Conservation (phyloP, 768 basidiomycete genomes). For the Udeniomyces megalosporus region DNA sequence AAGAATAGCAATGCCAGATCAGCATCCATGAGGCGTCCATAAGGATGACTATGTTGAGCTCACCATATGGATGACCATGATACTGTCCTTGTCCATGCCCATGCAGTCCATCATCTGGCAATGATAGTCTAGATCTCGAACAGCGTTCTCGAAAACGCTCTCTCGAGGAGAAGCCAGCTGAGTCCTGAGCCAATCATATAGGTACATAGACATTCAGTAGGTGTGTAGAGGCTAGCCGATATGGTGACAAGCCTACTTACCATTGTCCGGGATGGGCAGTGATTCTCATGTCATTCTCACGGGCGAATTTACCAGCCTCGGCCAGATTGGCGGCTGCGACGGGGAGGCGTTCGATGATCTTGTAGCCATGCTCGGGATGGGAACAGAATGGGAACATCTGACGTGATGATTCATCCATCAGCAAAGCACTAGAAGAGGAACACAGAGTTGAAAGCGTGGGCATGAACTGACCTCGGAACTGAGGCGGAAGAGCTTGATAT, state of each 20-base stretch:
- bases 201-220: neutral
- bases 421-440: constrained; percentile 23
- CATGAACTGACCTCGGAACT: constrained; percentile 31
- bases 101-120: constrained; percentile 73
- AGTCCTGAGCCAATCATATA: constrained; percentile 26
- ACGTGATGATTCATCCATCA: constrained; percentile 77
- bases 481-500: constrained; percentile 11
- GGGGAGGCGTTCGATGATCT: constrained; percentile 42
- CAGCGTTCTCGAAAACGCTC: constrained; percentile 54
- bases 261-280: constrained; percentile 74
- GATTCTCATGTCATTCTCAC: constrained; percentile 55
- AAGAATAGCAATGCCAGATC: neutral
- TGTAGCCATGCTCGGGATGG: constrained; percentile 63
- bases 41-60: constrained; percentile 17
- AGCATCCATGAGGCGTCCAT: neutral
- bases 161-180: constrained; percentile 59
- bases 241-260: constrained; percentile 35
- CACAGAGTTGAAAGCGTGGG: neutral
- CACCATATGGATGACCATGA: constrained; percentile 37
- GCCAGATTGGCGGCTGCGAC: constrained; percentile 41
- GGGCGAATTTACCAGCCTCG: constrained; percentile 51
- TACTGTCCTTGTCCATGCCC: constrained; percentile 60
- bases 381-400: constrained; percentile 85
- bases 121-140: constrained; percentile 73
- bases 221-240: neutral